A percentile compares a stretch with the other conserved stretches of the same genome.
Evolutionary conservation across 2,329 filamentous ascomycete genomes (phyloP).

Genomic region (Nemania sp.): DNA sequence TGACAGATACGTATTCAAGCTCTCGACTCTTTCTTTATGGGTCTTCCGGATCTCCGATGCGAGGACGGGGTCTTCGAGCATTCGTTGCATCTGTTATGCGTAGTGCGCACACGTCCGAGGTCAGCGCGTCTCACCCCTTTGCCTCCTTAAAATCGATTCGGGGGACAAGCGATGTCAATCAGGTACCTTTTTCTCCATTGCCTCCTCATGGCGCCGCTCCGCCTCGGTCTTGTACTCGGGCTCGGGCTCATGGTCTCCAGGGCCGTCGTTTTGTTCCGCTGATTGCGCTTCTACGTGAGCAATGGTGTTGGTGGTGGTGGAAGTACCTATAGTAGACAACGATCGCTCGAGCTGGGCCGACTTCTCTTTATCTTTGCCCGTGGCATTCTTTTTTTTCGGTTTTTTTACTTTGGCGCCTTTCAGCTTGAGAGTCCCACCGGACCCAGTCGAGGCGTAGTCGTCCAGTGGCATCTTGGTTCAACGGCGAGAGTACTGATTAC

Average conservation of each 20-base stretch:
- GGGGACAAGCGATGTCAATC: not conserved
- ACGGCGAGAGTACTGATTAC: constrained; percentile 1
- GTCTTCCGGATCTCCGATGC: constrained; percentile 85
- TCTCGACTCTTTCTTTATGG: constrained; percentile 94
- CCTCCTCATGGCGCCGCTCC: constrained; percentile 79
- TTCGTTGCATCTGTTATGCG: constrained; percentile 69
- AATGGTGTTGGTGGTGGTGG: no score
- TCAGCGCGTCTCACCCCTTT: constrained; percentile 20
- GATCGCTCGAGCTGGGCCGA: constrained; percentile 50
- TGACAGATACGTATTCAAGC: constrained; percentile 91
- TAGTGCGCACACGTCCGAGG: not conserved
- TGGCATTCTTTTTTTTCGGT: constrained; percentile 61
- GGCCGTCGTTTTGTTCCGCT: constrained; percentile 22
- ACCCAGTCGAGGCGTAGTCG: constrained; percentile 69
- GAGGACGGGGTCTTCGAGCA: constrained; percentile 62
- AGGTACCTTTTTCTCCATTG: constrained; percentile 76
- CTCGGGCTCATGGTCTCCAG: constrained; percentile 35
- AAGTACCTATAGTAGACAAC: constrained; percentile 43
- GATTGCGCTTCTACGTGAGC: constrained; percentile 39
- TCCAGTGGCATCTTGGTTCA: constrained; percentile 67
- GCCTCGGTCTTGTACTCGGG: constrained; percentile 74
- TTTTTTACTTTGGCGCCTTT: constrained; percentile 73
- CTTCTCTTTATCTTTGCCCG: constrained; percentile 43
- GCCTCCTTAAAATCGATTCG: not conserved
- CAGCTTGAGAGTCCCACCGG: constrained; percentile 78